A percentile compares a stretch with the other conserved stretches of the same genome.
Conservation (phyloP, 1,139 yeast species). For the Pichia sp. region DNA sequence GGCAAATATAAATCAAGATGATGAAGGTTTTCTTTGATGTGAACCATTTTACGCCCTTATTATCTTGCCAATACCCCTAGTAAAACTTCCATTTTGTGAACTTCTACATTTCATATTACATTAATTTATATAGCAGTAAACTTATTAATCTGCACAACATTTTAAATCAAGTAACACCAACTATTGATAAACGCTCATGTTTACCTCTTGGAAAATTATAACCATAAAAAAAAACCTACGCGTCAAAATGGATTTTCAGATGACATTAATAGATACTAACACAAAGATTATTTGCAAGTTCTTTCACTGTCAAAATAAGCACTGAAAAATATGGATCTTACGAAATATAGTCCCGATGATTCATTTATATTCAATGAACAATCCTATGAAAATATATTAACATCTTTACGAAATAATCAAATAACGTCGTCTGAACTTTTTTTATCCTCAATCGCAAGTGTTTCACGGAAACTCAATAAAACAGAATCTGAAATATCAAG, state of each 20-base stretch:
- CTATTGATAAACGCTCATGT: too few species aligned
- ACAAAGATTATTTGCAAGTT: too few species aligned
- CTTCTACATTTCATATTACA: too few species aligned
- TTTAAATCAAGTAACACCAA: too few species aligned
- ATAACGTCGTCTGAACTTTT: constrained; percentile 39
- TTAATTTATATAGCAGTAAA: too few species aligned
- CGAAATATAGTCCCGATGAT: constrained; percentile 9
- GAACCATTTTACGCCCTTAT: background rate
- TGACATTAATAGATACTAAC: too few species aligned
- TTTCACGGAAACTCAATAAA: constrained; percentile 42
- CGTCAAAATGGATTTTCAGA: too few species aligned
- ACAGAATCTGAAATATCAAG: constrained; percentile 42
- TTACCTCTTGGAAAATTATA: too few species aligned
- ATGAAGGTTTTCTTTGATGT: constrained; percentile 18
- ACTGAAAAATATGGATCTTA: constrained; percentile 13
- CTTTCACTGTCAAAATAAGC: too few species aligned
- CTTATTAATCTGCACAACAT: too few species aligned
- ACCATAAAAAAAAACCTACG: too few species aligned
- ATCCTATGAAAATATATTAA: constrained; percentile 15
- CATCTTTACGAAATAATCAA: constrained; percentile 28
- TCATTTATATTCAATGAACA: constrained; percentile 10
- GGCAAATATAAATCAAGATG: constrained; percentile 31
- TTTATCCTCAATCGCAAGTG: constrained; percentile 32
- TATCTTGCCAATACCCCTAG: too few species aligned
- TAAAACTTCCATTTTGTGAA: background rate